Evolutionary conservation across 2,329 filamentous ascomycete genomes (phyloP), one percentile per base, ranked within the genome.

Genomic region (Hymenoscyphus infarciens): DNA sequence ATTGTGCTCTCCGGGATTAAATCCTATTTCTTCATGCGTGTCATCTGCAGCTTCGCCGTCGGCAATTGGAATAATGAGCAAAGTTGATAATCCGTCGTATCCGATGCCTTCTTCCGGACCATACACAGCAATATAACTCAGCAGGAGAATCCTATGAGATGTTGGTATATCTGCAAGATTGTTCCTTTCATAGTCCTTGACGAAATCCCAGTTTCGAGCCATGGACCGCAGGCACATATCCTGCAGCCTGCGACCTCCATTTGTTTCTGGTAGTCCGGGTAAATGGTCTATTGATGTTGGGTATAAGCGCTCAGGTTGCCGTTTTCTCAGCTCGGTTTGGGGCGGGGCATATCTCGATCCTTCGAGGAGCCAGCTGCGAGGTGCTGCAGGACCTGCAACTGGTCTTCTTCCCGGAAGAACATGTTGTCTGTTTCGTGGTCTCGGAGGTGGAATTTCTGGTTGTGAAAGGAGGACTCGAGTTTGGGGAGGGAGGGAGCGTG

Each of bases 391-490:
- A 0, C 85, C 85, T 1, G 85, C 79, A 10, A 85, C 84, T 22
- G 81, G 74, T 61, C 83, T 25, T 38, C 80, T 77, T 19, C 83
- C 83, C 70, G 77, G 74, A 16, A 72, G 72, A 68, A 82, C 82
- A 52, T 57, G 55, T 25, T 64, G 58, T 59, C 67, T 64, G 25
- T 57, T 60, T 55, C 83, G 78, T 29, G 83, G 82, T 29, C 74
- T 73, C 31, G 82, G 83, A 10, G 78, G 73, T 27, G 83, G 83
- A 31, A 81, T 81, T 69, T 86, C 83, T 63, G 83, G 83, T 61
- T 86, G 79, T 69, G 84, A 81, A 59, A 88, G 80, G 63, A 87
- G 81, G 64, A 82, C 78, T 63, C 83, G 81, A 69, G 88, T 80
- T 60, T 79, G 76, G 4, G 85, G 85, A 60, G 84, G 85, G 2